Evolutionary conservation across 306 rosid species (phyloP).

Genomic region (Abrus pulchellus): DNA sequence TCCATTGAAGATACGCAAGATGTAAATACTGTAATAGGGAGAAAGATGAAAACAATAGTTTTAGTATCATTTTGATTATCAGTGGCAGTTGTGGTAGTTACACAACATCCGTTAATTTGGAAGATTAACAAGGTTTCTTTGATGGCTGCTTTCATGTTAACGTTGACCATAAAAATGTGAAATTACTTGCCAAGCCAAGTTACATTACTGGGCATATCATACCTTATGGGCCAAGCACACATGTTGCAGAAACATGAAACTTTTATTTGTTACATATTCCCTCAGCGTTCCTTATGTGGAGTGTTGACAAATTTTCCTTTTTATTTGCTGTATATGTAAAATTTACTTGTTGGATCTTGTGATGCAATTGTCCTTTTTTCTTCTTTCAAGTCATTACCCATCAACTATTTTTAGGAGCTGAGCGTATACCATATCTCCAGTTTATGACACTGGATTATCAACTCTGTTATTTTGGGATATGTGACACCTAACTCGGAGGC

Average conservation of each 20-base stretch:
- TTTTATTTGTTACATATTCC: slow-evolving; percentile 31
- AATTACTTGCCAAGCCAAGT: slow-evolving; percentile 7
- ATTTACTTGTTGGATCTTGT: not conserved
- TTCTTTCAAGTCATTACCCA: not conserved
- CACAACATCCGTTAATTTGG: slow-evolving; percentile 14
- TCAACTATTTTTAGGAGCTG: slow-evolving; percentile 4
- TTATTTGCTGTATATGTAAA: not conserved
- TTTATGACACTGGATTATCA: slow-evolving; percentile 16
- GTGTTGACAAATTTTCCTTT: not conserved
- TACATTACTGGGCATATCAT: slow-evolving; percentile 22
- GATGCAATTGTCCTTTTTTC: not conserved
- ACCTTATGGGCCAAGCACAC: not conserved
- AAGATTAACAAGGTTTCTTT: slow-evolving; percentile 15
- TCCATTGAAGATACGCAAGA: slow-evolving; percentile 20
- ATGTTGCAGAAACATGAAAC: slow-evolving; percentile 12
- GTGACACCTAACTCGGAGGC: slow-evolving; percentile 14
- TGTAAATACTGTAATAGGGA: slow-evolving; percentile 19
- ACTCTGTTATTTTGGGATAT: slow-evolving; percentile 41
- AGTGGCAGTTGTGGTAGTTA: slow-evolving; percentile 26
- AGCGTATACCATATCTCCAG: slow-evolving; percentile 12
- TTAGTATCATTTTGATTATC: slow-evolving; percentile 30
- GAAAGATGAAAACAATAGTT: slow-evolving; percentile 22
- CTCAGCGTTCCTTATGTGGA: not conserved
- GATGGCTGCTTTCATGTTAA: slow-evolving; percentile 19
- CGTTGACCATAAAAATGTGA: slow-evolving; percentile 1